Evolutionary conservation across 208 protist genomes (phyloP).

Genomic region (Leishmania tarentolae): DNA sequence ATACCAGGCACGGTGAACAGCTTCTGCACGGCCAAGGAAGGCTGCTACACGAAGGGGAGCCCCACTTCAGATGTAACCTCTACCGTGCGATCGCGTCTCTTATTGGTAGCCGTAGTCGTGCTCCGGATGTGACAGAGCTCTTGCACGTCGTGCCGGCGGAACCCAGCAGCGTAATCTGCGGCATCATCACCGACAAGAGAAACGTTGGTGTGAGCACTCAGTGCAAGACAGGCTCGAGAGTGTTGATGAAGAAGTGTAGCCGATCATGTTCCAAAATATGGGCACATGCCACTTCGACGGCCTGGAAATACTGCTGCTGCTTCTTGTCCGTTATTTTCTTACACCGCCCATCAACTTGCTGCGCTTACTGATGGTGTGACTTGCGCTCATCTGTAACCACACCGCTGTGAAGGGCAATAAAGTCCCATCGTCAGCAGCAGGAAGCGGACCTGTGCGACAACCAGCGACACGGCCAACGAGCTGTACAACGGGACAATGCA

Average conservation of each 20-base stretch:
- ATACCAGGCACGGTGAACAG: constrained; percentile 43
- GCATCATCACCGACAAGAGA: constrained; percentile 61
- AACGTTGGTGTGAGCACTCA: constrained; percentile 62
- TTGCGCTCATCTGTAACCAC: constrained; percentile 59
- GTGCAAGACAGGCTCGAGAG: constrained; percentile 41
- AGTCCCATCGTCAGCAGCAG: too few species aligned
- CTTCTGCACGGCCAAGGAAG: constrained; percentile 36
- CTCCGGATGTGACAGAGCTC: constrained; percentile 48
- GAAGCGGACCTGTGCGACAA: too few species aligned
- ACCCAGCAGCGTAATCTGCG: constrained; percentile 73
- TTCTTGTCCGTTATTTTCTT: constrained; percentile 49
- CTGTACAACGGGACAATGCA: too few species aligned
- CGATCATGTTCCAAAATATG: constrained; percentile 22
- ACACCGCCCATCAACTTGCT: constrained; percentile 42
- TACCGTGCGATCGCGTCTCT: constrained; percentile 53
- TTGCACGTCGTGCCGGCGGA: constrained; percentile 70
- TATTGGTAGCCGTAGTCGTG: constrained; percentile 37
- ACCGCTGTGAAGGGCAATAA: constrained; percentile 43
- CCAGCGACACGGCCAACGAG: too few species aligned
- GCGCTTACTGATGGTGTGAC: constrained; percentile 68
- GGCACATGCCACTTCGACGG: constrained; percentile 61
- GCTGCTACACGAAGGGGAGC: constrained; percentile 35
- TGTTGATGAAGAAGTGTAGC: constrained; percentile 52
- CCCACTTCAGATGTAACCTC: constrained; percentile 52
- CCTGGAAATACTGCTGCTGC: constrained; percentile 53